phyloP scores from a whole-genome alignment of 1,284 basidiomycete species.

The Rhodotorula sp. region DNA sequence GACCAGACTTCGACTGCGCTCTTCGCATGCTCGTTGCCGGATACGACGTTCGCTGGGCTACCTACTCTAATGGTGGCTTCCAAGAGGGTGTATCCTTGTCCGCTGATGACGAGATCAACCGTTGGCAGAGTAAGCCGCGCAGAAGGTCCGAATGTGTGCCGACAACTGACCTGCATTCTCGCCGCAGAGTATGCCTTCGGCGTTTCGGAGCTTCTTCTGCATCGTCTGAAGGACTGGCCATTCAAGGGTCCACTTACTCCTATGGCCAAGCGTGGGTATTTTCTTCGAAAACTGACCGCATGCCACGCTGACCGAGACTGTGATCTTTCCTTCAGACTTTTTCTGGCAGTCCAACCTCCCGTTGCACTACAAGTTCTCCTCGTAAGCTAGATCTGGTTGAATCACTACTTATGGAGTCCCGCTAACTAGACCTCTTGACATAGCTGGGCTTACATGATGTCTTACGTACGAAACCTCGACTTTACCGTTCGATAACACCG shows the following conservation, averaged over 20 bases:
- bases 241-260: conserved; percentile 21
- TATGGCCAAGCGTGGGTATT: conserved; percentile 44
- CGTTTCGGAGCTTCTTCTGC: conserved; percentile 49
- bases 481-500: not conserved
- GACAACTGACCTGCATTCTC: conserved; percentile 65
- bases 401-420: conserved; percentile 57
- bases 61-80: conserved; percentile 74
- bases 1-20: conserved; percentile 60
- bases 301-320: not conserved
- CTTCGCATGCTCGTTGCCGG: conserved; percentile 48
- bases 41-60: conserved; percentile 78
- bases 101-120: conserved; percentile 49
- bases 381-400: not conserved
- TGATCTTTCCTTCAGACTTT: conserved; percentile 6
- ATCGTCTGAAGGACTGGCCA: conserved; percentile 28
- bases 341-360: conserved; percentile 50
- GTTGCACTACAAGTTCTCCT: conserved; percentile 71
- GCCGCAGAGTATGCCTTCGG: conserved; percentile 67
- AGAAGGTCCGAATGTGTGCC: conserved; percentile 53
- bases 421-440: conserved; percentile 62
- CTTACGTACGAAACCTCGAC: conserved; percentile 54
- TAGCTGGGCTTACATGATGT: conserved; percentile 67
- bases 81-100: conserved; percentile 80
- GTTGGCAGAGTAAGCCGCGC: conserved; percentile 20
- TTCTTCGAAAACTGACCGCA: not conserved